Evolutionary conservation across 23 red algal genomes (phyloP).

Genomic region (Chondrus crispus): DNA sequence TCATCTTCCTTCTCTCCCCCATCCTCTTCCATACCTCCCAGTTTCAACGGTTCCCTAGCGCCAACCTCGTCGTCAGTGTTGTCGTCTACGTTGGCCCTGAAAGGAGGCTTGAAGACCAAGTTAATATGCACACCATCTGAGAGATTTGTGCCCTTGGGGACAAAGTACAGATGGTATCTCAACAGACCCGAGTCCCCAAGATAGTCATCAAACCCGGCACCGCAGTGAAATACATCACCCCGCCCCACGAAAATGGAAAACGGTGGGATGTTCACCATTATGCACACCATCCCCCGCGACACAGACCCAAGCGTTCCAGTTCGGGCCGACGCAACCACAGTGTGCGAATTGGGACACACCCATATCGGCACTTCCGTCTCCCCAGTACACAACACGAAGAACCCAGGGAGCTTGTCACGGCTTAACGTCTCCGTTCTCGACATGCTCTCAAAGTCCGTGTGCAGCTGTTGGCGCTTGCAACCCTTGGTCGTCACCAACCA

Average conservation of each 20-base stretch:
- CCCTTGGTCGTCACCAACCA: background rate
- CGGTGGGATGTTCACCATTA: background rate
- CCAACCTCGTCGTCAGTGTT: no score
- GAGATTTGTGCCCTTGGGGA: background rate
- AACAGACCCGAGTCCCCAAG: background rate
- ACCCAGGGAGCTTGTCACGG: no score
- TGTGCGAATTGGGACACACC: no score
- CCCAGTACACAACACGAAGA: no score
- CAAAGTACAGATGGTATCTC: slow-evolving; percentile 20
- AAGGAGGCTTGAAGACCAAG: background rate
- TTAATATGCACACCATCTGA: slow-evolving; percentile 5
- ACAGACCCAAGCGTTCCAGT: no score
- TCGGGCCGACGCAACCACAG: no score
- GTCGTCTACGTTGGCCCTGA: background rate
- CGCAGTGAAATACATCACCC: background rate
- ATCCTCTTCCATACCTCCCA: no score
- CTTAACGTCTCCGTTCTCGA: no score
- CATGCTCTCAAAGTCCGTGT: background rate
- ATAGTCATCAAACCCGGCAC: background rate
- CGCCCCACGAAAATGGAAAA: background rate
- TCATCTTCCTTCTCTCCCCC: no score
- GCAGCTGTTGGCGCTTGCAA: background rate
- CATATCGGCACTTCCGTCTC: no score
- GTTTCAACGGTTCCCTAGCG: no score
- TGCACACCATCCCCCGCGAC: no score